Evolutionary conservation across 371 early-diverging fungal species (phyloP), one percentile per base, ranked within the genome.

Genomic region (Zopfochytrium polystomum): DNA sequence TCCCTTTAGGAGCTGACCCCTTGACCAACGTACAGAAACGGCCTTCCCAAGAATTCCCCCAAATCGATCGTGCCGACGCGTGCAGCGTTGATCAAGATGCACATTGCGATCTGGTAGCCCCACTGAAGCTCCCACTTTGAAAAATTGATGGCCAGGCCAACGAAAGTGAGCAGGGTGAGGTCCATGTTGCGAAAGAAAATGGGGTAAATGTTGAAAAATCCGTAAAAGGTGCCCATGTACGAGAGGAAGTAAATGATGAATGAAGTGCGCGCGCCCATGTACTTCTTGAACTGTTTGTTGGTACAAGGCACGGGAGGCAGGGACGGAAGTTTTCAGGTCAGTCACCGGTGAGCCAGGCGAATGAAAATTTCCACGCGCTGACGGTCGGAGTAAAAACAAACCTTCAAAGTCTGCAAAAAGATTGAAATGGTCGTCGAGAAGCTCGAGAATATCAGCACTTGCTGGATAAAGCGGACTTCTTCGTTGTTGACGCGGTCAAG

Each of bases 371-470:
- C n/a, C n/a, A n/a, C n/a, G n/a, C n/a, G n/a, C n/a, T n/a, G n/a
- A n/a, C n/a, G n/a, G n/a, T n/a, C n/a, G n/a, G n/a, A n/a, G n/a
- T n/a, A n/a, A n/a, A n/a, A n/a, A n/a, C n/a, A n/a, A n/a, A n/a
- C n/a, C n/a, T 65, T 65, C 22, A 65, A 43, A 23, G 65, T 65
- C n/a, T 65, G 65, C 26, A 65, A 33, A 29, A 65, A 65, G 6
- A 65, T 32, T 2, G 65, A 11, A 27, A 67, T 66, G 49, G 65
- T 65, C 18, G 68, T 68, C 20, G 67, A 62, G 32, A 65, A 66
- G 22, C 47, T 13, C 22, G 65, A 26, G 25, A 38, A 65, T 3
- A 65, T 35, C 2, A 18, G 32, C 26, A 67, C 44, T 55, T 67
- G 52, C 25, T 65, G 35, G 33, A 67, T 43, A 46, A 60, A n/a